phyloP scores from a whole-genome alignment of 768 basidiomycete species.

The Kwoniella heveanensis region DNA sequence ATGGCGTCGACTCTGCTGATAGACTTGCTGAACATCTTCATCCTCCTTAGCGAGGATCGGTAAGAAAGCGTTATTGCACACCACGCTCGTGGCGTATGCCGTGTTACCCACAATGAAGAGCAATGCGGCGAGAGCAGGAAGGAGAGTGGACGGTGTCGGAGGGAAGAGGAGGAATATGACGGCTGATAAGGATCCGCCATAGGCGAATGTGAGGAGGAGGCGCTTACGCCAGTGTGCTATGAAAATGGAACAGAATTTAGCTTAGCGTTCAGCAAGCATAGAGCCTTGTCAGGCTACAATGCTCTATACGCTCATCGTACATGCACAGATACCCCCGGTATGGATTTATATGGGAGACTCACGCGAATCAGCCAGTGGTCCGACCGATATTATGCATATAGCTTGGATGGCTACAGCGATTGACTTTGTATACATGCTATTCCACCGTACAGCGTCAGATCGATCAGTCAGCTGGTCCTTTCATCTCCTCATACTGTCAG shows the following conservation, averaged over 20 bases:
- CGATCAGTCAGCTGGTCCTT: no score
- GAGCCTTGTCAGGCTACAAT: no score
- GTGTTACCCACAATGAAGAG: conserved; percentile 79
- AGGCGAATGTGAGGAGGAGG: conserved; percentile 73
- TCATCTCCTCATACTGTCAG: no score
- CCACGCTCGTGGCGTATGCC: conserved; percentile 79
- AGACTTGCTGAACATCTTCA: conserved; percentile 25
- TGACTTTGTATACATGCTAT: conserved; percentile 83
- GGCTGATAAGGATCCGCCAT: conserved; percentile 69
- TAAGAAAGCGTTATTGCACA: conserved; percentile 88
- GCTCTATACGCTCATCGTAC: no score
- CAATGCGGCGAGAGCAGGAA: conserved; percentile 71
- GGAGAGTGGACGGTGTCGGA: conserved; percentile 59
- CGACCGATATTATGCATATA: conserved; percentile 91
- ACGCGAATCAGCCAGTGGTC: conserved; percentile 88
- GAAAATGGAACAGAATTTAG: conserved; percentile 28
- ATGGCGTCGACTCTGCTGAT: background rate
- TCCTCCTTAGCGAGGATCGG: conserved; percentile 70
- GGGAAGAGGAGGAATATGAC: conserved; percentile 73
- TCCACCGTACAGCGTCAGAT: background rate
- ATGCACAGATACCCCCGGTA: no score
- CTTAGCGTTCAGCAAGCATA: no score
- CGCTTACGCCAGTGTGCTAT: conserved; percentile 71
- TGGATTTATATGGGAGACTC: no score
- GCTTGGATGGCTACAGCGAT: conserved; percentile 86